Conservation (phyloP, 1,284 basidiomycete species). For the Tilletia setariae region DNA sequence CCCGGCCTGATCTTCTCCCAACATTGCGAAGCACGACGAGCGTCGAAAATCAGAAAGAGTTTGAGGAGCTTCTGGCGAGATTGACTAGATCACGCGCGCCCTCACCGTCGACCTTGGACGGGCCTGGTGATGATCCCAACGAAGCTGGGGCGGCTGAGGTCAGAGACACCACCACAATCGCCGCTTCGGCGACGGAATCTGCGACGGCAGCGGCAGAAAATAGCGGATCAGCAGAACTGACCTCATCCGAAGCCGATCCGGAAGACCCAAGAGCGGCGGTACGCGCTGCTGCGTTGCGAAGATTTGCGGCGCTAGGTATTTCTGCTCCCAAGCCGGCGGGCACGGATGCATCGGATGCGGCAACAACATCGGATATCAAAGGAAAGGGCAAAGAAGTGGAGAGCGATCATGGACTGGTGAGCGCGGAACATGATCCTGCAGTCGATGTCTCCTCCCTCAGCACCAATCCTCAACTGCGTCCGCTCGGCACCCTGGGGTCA, state of each 20-base stretch:
- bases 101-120: background rate
- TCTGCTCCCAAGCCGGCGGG: background rate
- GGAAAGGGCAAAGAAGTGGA: background rate
- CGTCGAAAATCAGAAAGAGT: background rate
- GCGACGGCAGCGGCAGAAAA: background rate
- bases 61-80: background rate
- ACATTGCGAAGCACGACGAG: background rate
- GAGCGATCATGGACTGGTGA: background rate
- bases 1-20: background rate
- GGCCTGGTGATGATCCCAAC: background rate
- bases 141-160: background rate
- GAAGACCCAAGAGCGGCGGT: slow-evolving; percentile 5
- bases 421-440: too few relatives aligned
- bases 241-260: background rate
- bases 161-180: background rate
- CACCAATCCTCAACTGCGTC: too few relatives aligned
- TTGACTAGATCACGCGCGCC: background rate
- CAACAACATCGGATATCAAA: background rate
- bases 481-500: too few relatives aligned
- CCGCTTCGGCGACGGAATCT: background rate
- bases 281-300: background rate
- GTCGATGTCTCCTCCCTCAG: too few relatives aligned
- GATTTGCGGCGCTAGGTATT: background rate
- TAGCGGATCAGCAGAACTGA: background rate
- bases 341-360: background rate